Percentiles rank a stretch among this genome's conserved stretches.
Evolutionary conservation across 2,329 filamentous ascomycete species (phyloP).

Genomic region (Sporothrix phasma): DNA sequence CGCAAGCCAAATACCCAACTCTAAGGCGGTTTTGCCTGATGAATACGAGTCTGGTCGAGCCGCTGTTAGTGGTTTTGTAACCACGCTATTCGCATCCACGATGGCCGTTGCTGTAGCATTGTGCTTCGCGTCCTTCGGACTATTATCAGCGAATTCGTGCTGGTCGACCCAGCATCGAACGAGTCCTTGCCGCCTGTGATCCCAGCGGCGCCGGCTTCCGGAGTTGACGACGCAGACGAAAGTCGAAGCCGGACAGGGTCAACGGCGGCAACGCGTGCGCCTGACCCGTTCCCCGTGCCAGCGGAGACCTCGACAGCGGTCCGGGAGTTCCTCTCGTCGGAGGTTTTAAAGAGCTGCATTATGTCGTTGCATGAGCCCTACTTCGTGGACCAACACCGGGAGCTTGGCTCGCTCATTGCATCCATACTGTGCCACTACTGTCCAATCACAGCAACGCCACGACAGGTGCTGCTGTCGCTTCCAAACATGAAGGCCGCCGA

Average conservation of each 20-base stretch:
- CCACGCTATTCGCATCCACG: conserved; percentile 79
- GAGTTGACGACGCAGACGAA: neutral
- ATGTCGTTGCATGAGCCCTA: conserved; percentile 89
- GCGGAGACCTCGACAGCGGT: conserved; percentile 53
- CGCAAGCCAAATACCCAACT: conserved; percentile 37
- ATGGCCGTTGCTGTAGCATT: conserved; percentile 77
- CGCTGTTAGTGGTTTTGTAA: conserved; percentile 85
- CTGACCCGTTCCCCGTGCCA: conserved; percentile 35
- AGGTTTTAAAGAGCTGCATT: conserved; percentile 83
- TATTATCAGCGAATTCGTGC: conserved; percentile 66
- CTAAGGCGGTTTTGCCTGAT: conserved; percentile 77
- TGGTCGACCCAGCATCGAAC: neutral
- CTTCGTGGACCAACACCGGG: conserved; percentile 92
- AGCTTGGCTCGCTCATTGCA: conserved; percentile 79
- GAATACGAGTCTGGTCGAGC: conserved; percentile 69
- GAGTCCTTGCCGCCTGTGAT: neutral
- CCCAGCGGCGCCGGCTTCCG: conserved; percentile 3
- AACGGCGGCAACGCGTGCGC: conserved; percentile 17
- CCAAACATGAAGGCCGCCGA: conserved; percentile 63
- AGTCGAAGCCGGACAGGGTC: neutral
- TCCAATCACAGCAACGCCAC: conserved; percentile 57
- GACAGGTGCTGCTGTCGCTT: conserved; percentile 65
- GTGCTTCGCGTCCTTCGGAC: conserved; percentile 80
- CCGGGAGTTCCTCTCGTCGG: conserved; percentile 78
- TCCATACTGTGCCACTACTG: conserved; percentile 72